phyloP scores from a whole-genome alignment of 2,329 filamentous ascomycete species.

The Chaetomiaceae sp. region DNA sequence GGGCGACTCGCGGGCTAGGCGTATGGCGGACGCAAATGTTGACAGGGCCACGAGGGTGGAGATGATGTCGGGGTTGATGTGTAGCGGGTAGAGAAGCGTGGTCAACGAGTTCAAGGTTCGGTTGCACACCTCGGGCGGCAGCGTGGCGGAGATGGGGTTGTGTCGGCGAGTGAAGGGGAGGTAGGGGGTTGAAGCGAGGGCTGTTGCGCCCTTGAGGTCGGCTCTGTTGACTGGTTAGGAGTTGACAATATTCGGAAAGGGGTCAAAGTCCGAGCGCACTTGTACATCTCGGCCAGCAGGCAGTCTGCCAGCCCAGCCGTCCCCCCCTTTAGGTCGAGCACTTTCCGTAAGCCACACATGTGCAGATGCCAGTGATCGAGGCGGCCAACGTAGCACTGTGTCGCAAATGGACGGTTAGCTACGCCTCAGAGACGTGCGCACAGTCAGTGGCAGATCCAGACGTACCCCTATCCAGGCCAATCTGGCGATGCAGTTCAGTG shows the following conservation, averaged over 20 bases:
- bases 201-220: conserved; percentile 35
- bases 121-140: conserved; percentile 21
- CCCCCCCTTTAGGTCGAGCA: conserved; percentile 31
- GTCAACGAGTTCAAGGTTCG: conserved; percentile 18
- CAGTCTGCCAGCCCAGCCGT: conserved; percentile 20
- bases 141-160: conserved; percentile 24
- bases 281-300: conserved; percentile 29
- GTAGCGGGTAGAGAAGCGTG: conserved; percentile 25
- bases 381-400: conserved; percentile 32
- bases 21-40: conserved; percentile 27
- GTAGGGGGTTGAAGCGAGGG: conserved; percentile 31
- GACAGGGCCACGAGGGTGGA: conserved; percentile 28
- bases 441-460: background rate
- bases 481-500: conserved; percentile 32
- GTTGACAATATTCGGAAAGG: background rate
- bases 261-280: conserved; percentile 21
- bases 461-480: conserved; percentile 31
- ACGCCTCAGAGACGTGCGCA: background rate
- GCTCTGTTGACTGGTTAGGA: conserved; percentile 27
- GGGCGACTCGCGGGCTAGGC: conserved; percentile 19
- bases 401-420: background rate
- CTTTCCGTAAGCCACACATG: conserved; percentile 33
- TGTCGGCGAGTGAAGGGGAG: conserved; percentile 30
- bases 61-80: conserved; percentile 25
- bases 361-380: conserved; percentile 38